Evolutionary conservation across 2,329 filamentous ascomycete genomes (phyloP), one percentile per base, ranked within the genome.

Genomic region (Fonsecaea monophora): DNA sequence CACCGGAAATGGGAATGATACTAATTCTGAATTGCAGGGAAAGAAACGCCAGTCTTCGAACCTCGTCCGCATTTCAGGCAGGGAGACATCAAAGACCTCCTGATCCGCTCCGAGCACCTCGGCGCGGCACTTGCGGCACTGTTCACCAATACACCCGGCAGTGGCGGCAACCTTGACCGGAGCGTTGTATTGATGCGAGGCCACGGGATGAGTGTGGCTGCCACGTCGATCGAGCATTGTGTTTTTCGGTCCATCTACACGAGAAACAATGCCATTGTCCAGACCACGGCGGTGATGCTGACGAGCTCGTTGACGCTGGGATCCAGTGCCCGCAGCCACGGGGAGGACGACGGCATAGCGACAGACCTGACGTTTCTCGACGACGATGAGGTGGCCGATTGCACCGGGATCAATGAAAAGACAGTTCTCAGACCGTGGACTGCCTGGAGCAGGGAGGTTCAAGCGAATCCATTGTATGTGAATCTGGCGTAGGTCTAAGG

Each of bases 201-300:
- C 3, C 81, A 84, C 66, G 82, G 82, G 1, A 81, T 81, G 69
- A 81, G 81, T 1, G 74, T 77, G 2, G 66, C 77, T 9, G 81
- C 76, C 0, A 67, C 69, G 0, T 75, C 72, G 61, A 78, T 83
- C 53, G 74, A 80, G 67, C 74, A 77, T 54, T 79, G 76, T 1
- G 80, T 83, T 5, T 77, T 78, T 58, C 72, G 78, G 25, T 77
- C 79, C 1, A 70, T 83, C 1, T 83, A 83, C 64, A 82, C 82
- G 0, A 74, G 77, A 63, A 74, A 75, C 67, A 82, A 83, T 67
- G 82, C 82, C 0, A 70, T 68, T 3, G 74, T 82, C 2, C 81
- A 82, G 71, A 77, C 77, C 2, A 74, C 75, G 35, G 78, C 81
- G 2, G 65, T 80, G 55, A 54, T 67, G 35, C n/a, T 70, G 18